Conservation (phyloP, 73 alveolate genomes). For the Paramecium tetraurelia region DNA sequence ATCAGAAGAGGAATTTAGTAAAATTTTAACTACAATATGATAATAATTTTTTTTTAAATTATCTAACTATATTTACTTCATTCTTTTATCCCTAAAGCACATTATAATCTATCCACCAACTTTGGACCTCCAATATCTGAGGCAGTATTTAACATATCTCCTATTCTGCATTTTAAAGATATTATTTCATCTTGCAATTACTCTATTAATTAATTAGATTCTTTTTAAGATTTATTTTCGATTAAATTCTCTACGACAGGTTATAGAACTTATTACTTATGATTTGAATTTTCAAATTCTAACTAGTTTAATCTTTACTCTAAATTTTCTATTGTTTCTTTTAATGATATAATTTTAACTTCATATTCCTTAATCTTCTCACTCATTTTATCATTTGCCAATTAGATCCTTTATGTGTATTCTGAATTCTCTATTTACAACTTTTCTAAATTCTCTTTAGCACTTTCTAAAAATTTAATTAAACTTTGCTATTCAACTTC, state of each 20-base stretch:
- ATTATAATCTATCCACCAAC: background rate
- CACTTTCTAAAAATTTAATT: background rate
- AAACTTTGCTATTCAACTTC: background rate
- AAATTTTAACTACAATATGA: slow-evolving; percentile 2
- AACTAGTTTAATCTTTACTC: background rate
- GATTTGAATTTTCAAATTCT: background rate
- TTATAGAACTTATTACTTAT: background rate
- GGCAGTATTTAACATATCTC: slow-evolving; percentile 13
- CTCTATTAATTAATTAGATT: background rate
- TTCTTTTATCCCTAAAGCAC: background rate
- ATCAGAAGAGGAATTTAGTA: slow-evolving; percentile 53
- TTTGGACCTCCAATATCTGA: background rate
- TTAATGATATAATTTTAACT: background rate
- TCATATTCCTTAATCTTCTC: background rate
- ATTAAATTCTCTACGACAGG: background rate
- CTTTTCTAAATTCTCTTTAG: background rate
- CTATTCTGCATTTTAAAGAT: background rate
- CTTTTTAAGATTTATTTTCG: background rate
- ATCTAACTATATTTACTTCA: background rate
- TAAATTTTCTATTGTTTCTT: background rate
- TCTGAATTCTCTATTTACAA: background rate
- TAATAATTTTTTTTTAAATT: background rate
- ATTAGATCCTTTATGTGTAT: background rate
- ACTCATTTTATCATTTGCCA: background rate
- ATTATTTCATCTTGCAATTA: background rate